Percentiles rank a stretch among this genome's conserved stretches.
phyloP scores from a whole-genome alignment of 225 moss, liverwort and hornwort genomes.

The Thuidium tamariscinum region DNA sequence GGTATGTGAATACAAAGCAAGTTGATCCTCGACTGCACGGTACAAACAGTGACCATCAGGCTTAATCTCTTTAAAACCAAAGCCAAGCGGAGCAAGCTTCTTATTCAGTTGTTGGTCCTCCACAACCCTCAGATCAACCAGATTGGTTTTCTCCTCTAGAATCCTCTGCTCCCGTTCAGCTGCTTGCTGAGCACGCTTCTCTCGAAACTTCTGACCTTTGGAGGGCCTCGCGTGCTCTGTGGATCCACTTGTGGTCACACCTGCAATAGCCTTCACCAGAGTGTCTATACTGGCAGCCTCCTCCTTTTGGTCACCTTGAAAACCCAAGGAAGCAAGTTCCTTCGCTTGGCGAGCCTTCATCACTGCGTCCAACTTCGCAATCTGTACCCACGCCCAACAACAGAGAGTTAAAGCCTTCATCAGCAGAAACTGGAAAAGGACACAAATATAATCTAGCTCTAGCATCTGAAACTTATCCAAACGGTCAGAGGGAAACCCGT shows the following conservation, averaged over 20 bases:
- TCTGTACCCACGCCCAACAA: constrained; percentile 9
- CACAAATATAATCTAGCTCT: neutral
- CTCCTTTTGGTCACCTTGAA: constrained; percentile 71
- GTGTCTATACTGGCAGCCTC: constrained; percentile 58
- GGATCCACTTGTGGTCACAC: constrained; percentile 60
- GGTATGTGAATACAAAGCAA: constrained; percentile 36
- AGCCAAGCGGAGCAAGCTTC: constrained; percentile 71
- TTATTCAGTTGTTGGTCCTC: constrained; percentile 63
- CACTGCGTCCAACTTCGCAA: constrained; percentile 66
- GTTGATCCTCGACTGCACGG: constrained; percentile 88
- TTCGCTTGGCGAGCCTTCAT: constrained; percentile 85
- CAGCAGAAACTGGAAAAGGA: neutral
- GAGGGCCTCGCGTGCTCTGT: constrained; percentile 45
- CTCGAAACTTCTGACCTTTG: constrained; percentile 93
- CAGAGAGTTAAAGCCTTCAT: neutral
- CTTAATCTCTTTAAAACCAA: constrained; percentile 73
- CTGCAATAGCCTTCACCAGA: constrained; percentile 87
- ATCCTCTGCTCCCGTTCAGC: constrained; percentile 88
- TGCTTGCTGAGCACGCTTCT: constrained; percentile 86
- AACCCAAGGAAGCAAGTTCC: constrained; percentile 80
- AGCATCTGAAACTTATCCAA: neutral
- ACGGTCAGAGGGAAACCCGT: neutral
- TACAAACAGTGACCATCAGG: constrained; percentile 95
- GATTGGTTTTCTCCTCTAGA: constrained; percentile 73
- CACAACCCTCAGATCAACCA: constrained; percentile 58